A percentile compares a stretch with the other conserved stretches of the same genome.
phyloP scores from a whole-genome alignment of 805 yeast genomes.

The Kluyveromyces aestuarii region DNA sequence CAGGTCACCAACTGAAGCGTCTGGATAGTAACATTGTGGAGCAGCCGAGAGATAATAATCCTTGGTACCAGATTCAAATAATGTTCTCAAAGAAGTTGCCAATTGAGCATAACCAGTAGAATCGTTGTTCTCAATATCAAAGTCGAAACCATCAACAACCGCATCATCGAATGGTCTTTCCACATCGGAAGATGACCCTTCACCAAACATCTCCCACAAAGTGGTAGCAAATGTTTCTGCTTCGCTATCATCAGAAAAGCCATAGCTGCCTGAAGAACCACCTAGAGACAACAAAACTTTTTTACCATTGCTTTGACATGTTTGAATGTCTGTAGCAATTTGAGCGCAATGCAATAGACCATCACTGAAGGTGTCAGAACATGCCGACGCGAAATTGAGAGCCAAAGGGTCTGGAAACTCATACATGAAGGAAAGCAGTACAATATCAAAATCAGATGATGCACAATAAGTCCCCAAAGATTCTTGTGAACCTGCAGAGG shows the following conservation, averaged over 20 bases:
- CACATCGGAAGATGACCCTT: conserved; percentile 38
- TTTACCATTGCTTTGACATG: conserved; percentile 75
- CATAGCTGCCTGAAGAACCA: conserved; percentile 76
- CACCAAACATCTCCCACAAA: conserved; percentile 56
- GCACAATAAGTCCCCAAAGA: conserved; percentile 49
- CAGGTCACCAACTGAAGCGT: conserved; percentile 53
- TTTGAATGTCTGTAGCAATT: conserved; percentile 58
- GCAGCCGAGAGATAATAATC: conserved; percentile 75
- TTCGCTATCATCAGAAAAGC: conserved; percentile 74
- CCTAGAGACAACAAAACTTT: conserved; percentile 65
- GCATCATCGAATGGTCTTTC: conserved; percentile 67
- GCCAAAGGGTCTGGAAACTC: conserved; percentile 44
- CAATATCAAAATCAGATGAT: conserved; percentile 59
- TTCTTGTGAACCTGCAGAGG: conserved; percentile 53
- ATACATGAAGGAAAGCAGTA: conserved; percentile 61
- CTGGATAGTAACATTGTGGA: conserved; percentile 89
- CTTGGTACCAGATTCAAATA: conserved; percentile 46
- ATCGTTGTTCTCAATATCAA: conserved; percentile 68
- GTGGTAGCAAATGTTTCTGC: conserved; percentile 55
- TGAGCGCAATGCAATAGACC: conserved; percentile 38
- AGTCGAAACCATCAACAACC: conserved; percentile 83
- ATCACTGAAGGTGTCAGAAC: conserved; percentile 31
- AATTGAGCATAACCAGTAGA: conserved; percentile 60
- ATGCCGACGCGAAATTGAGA: conserved; percentile 51
- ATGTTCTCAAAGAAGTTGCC: conserved; percentile 43